These are phyloP conservation scores for Colletotrichum aenigma DNA, from an alignment of 2,329 filamentous ascomycete species.

Conservation along the genomic window DNA sequence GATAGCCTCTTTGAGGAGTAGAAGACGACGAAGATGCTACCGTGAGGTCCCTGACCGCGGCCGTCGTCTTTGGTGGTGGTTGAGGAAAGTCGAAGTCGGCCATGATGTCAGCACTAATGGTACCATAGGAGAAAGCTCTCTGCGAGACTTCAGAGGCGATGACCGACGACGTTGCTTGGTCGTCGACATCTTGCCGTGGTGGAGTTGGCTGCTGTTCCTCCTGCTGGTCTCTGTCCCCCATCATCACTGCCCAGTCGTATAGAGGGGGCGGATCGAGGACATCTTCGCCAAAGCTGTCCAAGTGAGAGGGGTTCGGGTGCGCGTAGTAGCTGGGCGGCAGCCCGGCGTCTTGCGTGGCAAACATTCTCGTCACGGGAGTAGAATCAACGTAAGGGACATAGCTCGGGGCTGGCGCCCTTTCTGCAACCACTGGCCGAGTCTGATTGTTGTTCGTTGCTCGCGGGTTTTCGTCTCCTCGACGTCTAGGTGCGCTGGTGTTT, in stretches of 20 bases:
- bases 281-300: constrained; percentile 34
- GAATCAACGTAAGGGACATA: constrained; percentile 28
- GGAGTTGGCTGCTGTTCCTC: neutral
- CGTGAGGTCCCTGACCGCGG: neutral
- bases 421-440: neutral
- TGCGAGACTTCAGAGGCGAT: neutral
- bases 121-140: constrained; percentile 8
- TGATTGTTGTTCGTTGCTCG: neutral
- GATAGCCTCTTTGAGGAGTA: neutral
- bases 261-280: constrained; percentile 30
- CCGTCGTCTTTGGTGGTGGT: neutral
- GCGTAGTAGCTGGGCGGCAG: constrained; percentile 28
- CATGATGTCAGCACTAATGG: constrained; percentile 17
- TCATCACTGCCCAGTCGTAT: constrained; percentile 30
- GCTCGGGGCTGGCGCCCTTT: constrained; percentile 9
- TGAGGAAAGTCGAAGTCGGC: constrained; percentile 8
- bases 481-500: neutral
- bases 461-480: neutral
- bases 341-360: constrained; percentile 19
- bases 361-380: constrained; percentile 30
- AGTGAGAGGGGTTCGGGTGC: constrained; percentile 32
- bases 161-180: neutral
- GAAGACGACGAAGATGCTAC: neutral
- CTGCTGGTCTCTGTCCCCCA: neutral
- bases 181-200: neutral